These are phyloP conservation scores for Alternaria alternata DNA, from an alignment of 2,329 filamentous ascomycete genomes.

Conservation along the genomic window DNA sequence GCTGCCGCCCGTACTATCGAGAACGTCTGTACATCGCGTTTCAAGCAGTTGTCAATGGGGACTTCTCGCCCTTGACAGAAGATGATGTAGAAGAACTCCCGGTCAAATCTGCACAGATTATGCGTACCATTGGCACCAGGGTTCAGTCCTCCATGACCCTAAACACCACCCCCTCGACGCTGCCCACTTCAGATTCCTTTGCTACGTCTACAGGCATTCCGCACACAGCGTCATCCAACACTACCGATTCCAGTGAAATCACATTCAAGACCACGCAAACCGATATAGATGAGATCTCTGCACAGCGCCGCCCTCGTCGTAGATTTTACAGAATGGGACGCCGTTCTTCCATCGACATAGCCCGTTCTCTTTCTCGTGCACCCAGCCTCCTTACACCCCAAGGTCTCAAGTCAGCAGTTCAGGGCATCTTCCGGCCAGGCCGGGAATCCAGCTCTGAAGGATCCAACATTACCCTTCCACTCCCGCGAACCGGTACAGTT, in stretches of 20 bases:
- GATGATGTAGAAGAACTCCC: slow-evolving; percentile 45
- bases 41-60: slow-evolving; percentile 52
- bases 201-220: slow-evolving; percentile 21
- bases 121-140: slow-evolving; percentile 44
- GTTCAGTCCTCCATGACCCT: background rate
- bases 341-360: slow-evolving; percentile 31
- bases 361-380: slow-evolving; percentile 25
- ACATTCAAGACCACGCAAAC: slow-evolving; percentile 46
- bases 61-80: slow-evolving; percentile 43
- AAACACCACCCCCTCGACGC: slow-evolving; percentile 13
- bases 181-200: slow-evolving; percentile 17
- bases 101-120: slow-evolving; percentile 44
- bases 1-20: slow-evolving; percentile 60
- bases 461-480: slow-evolving; percentile 46
- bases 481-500: slow-evolving; percentile 35
- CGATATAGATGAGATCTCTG: slow-evolving; percentile 35
- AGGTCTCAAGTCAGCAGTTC: slow-evolving; percentile 39
- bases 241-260: slow-evolving; percentile 32
- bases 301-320: slow-evolving; percentile 32
- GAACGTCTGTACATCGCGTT: slow-evolving; percentile 58
- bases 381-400: slow-evolving; percentile 30
- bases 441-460: slow-evolving; percentile 43
- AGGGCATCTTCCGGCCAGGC: slow-evolving; percentile 38
- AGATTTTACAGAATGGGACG: slow-evolving; percentile 43
- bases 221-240: slow-evolving; percentile 21